phyloP scores from a whole-genome alignment of 371 early-diverging fungal genomes.

The Vairimorpha ceranae region DNA sequence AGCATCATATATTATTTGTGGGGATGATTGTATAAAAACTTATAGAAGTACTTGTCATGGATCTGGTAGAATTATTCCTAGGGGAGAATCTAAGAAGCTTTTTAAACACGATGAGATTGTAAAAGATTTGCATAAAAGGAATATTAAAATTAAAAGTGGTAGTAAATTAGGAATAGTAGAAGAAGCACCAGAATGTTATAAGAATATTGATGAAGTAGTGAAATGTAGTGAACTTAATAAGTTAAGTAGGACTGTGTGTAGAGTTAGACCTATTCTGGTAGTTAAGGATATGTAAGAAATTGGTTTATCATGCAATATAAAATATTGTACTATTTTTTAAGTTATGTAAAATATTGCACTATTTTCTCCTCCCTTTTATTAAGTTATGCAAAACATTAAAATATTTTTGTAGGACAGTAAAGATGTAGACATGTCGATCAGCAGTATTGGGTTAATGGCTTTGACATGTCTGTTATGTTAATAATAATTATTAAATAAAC shows the following conservation, averaged over 20 bases:
- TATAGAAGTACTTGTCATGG: slow-evolving; percentile 61
- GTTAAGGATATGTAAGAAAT: slow-evolving; percentile 59
- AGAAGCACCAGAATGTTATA: slow-evolving; percentile 60
- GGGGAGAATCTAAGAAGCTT: slow-evolving; percentile 36
- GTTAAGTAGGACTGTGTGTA: slow-evolving; percentile 51
- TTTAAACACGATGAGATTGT: slow-evolving; percentile 42
- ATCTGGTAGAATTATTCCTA: slow-evolving; percentile 58
- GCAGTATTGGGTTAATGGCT: no score
- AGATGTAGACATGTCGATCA: no score
- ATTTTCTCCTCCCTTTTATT: no score
- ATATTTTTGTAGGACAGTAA: no score
- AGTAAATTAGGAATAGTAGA: slow-evolving; percentile 49
- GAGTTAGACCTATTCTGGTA: slow-evolving; percentile 54
- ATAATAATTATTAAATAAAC: no score
- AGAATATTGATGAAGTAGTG: slow-evolving; percentile 62
- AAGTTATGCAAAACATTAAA: no score
- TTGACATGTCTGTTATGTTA: no score
- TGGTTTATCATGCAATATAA: no score
- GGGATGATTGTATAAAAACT: slow-evolving; percentile 18
- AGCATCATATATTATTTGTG: slow-evolving; percentile 56
- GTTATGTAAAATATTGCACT: no score
- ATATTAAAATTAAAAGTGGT: slow-evolving; percentile 45
- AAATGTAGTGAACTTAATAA: slow-evolving; percentile 48
- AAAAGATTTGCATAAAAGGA: slow-evolving; percentile 19
- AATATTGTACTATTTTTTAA: no score